Conservation (phyloP, 208 protist species). For the Acanthamoeba triangularis region DNA sequence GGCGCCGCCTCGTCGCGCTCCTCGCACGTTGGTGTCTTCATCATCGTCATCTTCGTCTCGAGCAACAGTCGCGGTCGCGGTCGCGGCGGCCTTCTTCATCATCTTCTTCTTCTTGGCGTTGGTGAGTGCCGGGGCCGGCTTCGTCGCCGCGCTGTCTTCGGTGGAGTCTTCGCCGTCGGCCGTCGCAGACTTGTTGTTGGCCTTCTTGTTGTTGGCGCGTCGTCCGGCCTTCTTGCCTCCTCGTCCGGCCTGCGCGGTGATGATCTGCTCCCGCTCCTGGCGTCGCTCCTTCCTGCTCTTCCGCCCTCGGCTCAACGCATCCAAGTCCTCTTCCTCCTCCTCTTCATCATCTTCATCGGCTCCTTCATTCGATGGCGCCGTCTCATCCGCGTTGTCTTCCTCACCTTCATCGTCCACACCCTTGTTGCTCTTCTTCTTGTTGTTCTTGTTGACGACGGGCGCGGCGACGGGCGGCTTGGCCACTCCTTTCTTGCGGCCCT, state of each 20-base stretch:
- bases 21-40: not conserved
- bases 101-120: constrained; percentile 8
- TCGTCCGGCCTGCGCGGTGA: not conserved
- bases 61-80: not conserved
- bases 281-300: constrained; percentile 28
- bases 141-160: not conserved
- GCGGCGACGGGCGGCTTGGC: not conserved
- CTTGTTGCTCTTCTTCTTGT: not conserved
- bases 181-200: not conserved
- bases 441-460: not conserved
- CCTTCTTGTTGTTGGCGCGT: constrained; percentile 48
- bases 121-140: not conserved
- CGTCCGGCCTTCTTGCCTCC: constrained; percentile 54
- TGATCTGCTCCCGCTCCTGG: constrained; percentile 53
- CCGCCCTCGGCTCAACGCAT: constrained; percentile 42
- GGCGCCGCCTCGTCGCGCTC: not conserved
- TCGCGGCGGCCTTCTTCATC: not conserved
- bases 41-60: not conserved
- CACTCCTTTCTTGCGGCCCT: not conserved
- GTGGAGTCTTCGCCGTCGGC: not conserved
- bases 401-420: not conserved
- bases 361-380: too few species aligned
- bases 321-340: constrained; percentile 26
- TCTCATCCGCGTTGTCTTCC: not conserved
- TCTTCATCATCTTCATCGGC: constrained; percentile 7